Evolutionary conservation across 2,329 filamentous ascomycete genomes (phyloP), one percentile per base, ranked within the genome.

Genomic region (Verticillium nonalfalfae): DNA sequence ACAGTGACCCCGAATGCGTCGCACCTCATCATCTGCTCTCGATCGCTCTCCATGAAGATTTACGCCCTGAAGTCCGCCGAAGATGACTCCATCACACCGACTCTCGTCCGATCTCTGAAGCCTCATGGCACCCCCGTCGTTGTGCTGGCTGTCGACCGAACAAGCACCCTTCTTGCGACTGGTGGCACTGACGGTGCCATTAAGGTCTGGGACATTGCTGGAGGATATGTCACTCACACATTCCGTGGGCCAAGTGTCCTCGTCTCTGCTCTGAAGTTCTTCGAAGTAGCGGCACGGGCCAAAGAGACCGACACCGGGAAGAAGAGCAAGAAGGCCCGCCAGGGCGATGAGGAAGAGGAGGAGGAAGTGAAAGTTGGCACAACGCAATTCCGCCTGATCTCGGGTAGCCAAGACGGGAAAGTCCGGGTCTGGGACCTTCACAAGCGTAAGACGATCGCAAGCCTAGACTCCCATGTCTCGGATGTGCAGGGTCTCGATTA

Each of bases 21-120:
- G 33, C 92, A 97, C 74, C 84, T 98, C 60, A 87, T 97, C 66
- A 79, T 96, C 67, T 98, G 93, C 78, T 99, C 95, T 18, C 88
- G 94, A 67, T 98, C 94, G n/a, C 82, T 97, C 60, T 93, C 93
- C 7, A 96, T 98, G 93, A 90, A 91, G 71, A 93, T 98, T 66
- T 98, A 91, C 76, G 78, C 89, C 18, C 81, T 99, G 33, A 82
- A 83, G 59, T 78, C 81, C 33, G 85, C 85, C 21, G 78, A 79
- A 34, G 80, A 84, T 21, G 80, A 84, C 40, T 75, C 79, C 4
- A 81, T 93, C 64, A 84, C 88, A 59, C 76, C 87, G 21, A 86
- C 88, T 58, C 85, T 96, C 15, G 73, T 90, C 15, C 87, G 93
- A 68, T 93, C 91, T 3, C 76, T 97, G 36, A 97, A 97, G 74